Evolutionary conservation across 192 early-diverging fungal genomes (phyloP), one percentile per base, ranked within the genome.

Genomic region (Allomyces macrogynus): DNA sequence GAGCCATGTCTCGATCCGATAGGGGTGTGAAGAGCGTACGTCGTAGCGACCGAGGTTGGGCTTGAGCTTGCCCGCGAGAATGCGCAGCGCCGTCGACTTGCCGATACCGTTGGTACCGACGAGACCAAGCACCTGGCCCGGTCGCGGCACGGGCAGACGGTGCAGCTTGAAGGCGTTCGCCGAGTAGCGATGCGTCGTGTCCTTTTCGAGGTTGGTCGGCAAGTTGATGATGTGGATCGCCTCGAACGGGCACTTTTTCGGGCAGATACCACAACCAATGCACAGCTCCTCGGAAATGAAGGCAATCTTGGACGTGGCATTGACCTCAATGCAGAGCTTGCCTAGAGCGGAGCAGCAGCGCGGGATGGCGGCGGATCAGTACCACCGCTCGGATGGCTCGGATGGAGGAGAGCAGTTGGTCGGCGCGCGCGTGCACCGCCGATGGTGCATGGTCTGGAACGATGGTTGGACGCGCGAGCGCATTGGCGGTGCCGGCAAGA

Each of bases 101-200:
- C 92, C 92, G 57, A 87, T 90, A 80, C 87, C 87, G 86, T 95
- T 95, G n/a, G 91, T 91, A 57, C 95, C 95, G 23, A 97, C 95
- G 67, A 97, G 79, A 60, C 95, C 95, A 20, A 97, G 79, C 43
- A 97, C 95, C 73, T 97, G 92, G 5, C 95, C 95, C 64, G 95
- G 92, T 65, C 95, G 78, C 63, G 95, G 95, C 61, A 89, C 84
- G 26, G 95, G 95, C 62, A 97, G 79, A 69, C 92, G 80, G 77
- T 97, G 95, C 43, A 97, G 82, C 84, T 97, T 97, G 85, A 97
- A 97, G 24, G 95, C 84, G 76, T 97, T 97, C 65, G 93, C 87
- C 32, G 87, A 86, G 74, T 93, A 97, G 70, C 95, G 87, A 70
- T 97, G 95, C 60, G 92, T 97, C 32, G 91, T 92, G 71, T 95